Evolutionary conservation across 129 eudicot genomes (phyloP), one percentile per base, ranked within the genome.

Genomic region (Chrysanthemum makinoi): DNA sequence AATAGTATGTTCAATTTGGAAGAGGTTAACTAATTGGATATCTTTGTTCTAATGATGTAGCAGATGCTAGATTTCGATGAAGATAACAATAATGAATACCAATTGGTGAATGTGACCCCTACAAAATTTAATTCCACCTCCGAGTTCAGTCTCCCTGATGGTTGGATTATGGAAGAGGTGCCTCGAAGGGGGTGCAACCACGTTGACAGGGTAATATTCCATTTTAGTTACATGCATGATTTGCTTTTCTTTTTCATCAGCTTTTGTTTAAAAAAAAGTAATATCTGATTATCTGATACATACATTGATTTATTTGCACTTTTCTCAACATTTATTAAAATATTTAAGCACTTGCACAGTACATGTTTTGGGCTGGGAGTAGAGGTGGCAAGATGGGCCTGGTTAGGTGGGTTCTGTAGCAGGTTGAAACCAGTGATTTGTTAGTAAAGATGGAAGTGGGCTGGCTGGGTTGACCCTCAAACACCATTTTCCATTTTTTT

Each of bases 81-180:
- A 73, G 81, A 82, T 50, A 73, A 79, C 28, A 39, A 68, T 13
- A 70, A 73, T 58, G 62, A 47, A 54, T 72, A 72, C 57, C 73
- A 74, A 67, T 74, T 73, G 80, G 85, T 84, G 9, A 74, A 72
- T 58, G 81, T 85, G 73, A 68, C 68, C 20, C 79, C 83, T 15
- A 17, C 72, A 68, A 77, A 62, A 14, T 62, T 46, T 49, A 47
- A 60, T 16, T 28, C 66, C 16, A 15, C 62, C 17, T 55, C 83
- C 1, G 52, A 79, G 17, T 72, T 35, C 64, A 51, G 16, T 26
- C 86, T 92, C 72, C 98, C 98, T 46, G 98, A 92, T 77, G 98
- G 96, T 76, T 88, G 98, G 98, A 73, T 85, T 59, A 84, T 89
- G 62, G 95, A 92, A 78, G 81, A 89, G 75, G 89, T 87, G 17